phyloP scores from a whole-genome alignment of 2,329 filamentous ascomycete genomes.

The Xylariaceae sp. region DNA sequence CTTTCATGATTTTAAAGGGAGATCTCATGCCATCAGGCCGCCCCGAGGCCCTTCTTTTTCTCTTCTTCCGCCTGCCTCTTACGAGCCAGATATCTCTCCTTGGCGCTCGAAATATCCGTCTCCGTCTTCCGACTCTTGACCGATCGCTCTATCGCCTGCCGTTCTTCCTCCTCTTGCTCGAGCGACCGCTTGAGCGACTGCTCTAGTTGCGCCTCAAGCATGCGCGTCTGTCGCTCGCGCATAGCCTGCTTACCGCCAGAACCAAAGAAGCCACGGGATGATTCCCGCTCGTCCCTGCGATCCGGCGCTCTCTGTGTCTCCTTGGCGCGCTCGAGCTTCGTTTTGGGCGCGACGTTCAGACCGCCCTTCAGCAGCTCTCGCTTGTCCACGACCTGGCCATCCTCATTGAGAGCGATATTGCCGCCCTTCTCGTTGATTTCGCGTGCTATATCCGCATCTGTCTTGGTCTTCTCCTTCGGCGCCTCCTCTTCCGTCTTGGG shows the following conservation, averaged over 20 bases:
- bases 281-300: slow-evolving; percentile 31
- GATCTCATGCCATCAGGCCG: slow-evolving; percentile 8
- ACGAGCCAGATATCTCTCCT: slow-evolving; percentile 71
- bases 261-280: slow-evolving; percentile 35
- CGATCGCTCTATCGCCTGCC: slow-evolving; percentile 56
- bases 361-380: slow-evolving; percentile 71
- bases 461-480: slow-evolving; percentile 43
- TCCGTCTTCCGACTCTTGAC: slow-evolving; percentile 75
- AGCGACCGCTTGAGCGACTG: slow-evolving; percentile 65
- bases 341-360: slow-evolving; percentile 64
- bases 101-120: slow-evolving; percentile 68
- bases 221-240: slow-evolving; percentile 69
- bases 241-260: slow-evolving; percentile 58
- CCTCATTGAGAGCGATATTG: slow-evolving; percentile 68
- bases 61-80: slow-evolving; percentile 70
- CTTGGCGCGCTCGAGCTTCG: slow-evolving; percentile 43
- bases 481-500: slow-evolving; percentile 31
- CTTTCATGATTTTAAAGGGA: not conserved
- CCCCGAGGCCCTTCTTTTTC: slow-evolving; percentile 41
- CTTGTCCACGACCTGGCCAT: slow-evolving; percentile 79
- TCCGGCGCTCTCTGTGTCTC: slow-evolving; percentile 30
- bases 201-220: slow-evolving; percentile 74
- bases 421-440: slow-evolving; percentile 61
- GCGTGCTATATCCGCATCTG: slow-evolving; percentile 58
- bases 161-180: slow-evolving; percentile 63